Evolutionary conservation across 192 early-diverging fungal species (phyloP).

Genomic region (Backusella macrospora): DNA sequence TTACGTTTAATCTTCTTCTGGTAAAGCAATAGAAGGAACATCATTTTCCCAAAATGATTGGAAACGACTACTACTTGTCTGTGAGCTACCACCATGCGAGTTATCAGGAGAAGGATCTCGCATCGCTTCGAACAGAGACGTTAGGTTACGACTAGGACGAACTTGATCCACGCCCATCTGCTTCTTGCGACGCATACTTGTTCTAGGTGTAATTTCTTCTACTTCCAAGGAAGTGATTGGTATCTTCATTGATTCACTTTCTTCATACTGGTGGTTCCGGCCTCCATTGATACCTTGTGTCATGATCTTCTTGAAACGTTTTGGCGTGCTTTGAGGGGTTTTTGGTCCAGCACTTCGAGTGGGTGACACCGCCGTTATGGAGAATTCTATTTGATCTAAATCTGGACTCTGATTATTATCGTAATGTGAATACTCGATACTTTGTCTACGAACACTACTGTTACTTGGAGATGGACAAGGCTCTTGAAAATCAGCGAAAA

Average conservation of each 20-base stretch:
- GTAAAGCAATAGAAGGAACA: neutral
- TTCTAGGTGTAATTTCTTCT: neutral
- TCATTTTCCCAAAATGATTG: neutral
- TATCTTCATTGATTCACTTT: neutral
- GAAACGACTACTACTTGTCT: neutral
- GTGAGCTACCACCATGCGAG: neutral
- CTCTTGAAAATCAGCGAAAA: neutral
- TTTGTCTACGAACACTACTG: neutral
- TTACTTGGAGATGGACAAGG: conserved; percentile 9
- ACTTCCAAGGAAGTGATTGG: neutral
- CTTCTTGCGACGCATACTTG: neutral
- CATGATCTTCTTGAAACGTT: neutral
- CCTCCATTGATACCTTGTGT: neutral
- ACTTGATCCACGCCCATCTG: neutral
- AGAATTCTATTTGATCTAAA: neutral
- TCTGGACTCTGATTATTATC: neutral
- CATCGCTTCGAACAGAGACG: neutral
- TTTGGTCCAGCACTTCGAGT: neutral
- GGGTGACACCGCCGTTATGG: neutral
- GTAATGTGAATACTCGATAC: neutral
- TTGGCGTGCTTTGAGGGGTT: conserved; percentile 1
- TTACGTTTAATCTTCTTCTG: neutral
- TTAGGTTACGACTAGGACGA: neutral
- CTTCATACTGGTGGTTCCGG: neutral
- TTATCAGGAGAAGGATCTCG: neutral